These are phyloP conservation scores for Citrus sinensis DNA, from an alignment of 345 rosid genomes.

Conservation along the genomic window DVS_A1.0 CM039163.1:38306001-38306500, in stretches of 20 bases:
- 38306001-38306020: not conserved
- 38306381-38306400: slow-evolving; percentile 67
- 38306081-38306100: not conserved
- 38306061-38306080: not conserved
- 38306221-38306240: slow-evolving; percentile 28
- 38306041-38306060: not conserved
- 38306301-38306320: slow-evolving; percentile 40
- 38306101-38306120: not conserved
- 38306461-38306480: slow-evolving; percentile 15
- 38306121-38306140: not conserved
- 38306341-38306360: slow-evolving; percentile 43
- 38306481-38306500: slow-evolving; percentile 12
- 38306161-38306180: not conserved
- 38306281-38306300: slow-evolving; percentile 24
- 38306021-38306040: not conserved
- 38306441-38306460: slow-evolving; percentile 33
- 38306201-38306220: not conserved
- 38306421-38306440: slow-evolving; percentile 64
- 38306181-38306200: not conserved
- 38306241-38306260: slow-evolving; percentile 29
- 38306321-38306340: slow-evolving; percentile 46
- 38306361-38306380: slow-evolving; percentile 46
- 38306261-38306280: slow-evolving; percentile 16
- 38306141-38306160: not conserved
- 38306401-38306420: slow-evolving; percentile 58